phyloP scores from a whole-genome alignment of 768 basidiomycete genomes.

The Russula lepida region DNA sequence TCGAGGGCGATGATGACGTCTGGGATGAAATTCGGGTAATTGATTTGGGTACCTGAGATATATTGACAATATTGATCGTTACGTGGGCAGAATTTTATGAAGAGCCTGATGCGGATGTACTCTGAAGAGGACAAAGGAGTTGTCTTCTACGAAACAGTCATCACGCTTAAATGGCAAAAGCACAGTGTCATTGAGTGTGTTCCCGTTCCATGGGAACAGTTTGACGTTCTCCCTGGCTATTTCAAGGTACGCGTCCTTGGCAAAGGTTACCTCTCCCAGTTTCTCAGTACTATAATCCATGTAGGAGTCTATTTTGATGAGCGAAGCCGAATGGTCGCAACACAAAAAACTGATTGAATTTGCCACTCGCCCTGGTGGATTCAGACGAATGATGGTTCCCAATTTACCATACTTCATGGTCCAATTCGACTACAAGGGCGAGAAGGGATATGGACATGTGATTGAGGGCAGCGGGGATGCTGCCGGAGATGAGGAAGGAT shows the following conservation, averaged over 20 bases:
- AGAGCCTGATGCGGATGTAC: constrained; percentile 93
- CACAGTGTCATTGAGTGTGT: constrained; percentile 94
- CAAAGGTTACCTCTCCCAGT: not conserved
- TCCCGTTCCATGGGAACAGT: constrained; percentile 83
- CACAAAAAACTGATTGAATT: constrained; percentile 98
- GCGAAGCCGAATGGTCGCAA: constrained; percentile 96
- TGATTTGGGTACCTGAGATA: constrained; percentile 24
- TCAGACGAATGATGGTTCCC: constrained; percentile 90
- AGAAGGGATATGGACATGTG: constrained; percentile 96
- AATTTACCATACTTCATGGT: constrained; percentile 99
- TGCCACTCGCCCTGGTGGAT: constrained; percentile 80
- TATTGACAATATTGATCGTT: not conserved
- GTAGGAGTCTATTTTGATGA: constrained; percentile 87
- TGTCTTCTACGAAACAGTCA: constrained; percentile 90
- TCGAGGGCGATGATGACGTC: constrained; percentile 94
- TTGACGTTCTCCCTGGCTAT: constrained; percentile 82
- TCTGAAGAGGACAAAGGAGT: constrained; percentile 90
- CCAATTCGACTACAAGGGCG: constrained; percentile 95
- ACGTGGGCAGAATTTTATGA: constrained; percentile 59
- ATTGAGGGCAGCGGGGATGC: constrained; percentile 83
- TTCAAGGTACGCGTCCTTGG: constrained; percentile 59
- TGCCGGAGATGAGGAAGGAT: constrained; percentile 51
- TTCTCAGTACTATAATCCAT: not conserved
- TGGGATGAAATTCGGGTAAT: constrained; percentile 92
- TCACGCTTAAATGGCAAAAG: constrained; percentile 76